Conservation (phyloP, 2,329 filamentous ascomycete species). For the Claviceps cyperi region DNA sequence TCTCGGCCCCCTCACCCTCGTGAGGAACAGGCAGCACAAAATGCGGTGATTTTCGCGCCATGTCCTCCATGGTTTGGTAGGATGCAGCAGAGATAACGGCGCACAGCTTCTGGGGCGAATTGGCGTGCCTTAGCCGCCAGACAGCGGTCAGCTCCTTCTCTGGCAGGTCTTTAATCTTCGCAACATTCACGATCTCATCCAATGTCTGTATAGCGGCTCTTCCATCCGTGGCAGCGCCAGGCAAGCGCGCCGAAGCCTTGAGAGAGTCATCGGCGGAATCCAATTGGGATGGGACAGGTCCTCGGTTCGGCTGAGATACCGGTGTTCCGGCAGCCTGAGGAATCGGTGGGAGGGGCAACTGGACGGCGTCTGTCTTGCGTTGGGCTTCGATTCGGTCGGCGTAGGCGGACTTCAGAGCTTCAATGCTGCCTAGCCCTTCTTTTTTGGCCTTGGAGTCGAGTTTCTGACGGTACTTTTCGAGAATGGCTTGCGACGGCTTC, state of each 20-base stretch:
- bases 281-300: constrained; percentile 13
- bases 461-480: constrained; percentile 80
- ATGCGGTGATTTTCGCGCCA: constrained; percentile 63
- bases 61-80: constrained; percentile 57
- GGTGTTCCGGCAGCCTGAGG: constrained; percentile 23
- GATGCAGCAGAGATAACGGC: constrained; percentile 61
- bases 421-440: constrained; percentile 55
- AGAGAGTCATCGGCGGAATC: constrained; percentile 12
- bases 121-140: constrained; percentile 79
- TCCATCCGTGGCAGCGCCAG: not conserved
- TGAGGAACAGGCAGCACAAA: constrained; percentile 83
- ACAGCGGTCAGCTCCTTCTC: constrained; percentile 71
- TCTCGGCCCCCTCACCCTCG: constrained; percentile 58
- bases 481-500: constrained; percentile 47
- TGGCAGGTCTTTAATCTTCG: constrained; percentile 60
- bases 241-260: not conserved
- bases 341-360: constrained; percentile 22
- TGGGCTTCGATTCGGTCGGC: constrained; percentile 66
- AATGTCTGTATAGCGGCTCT: constrained; percentile 27
- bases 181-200: constrained; percentile 53
- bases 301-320: constrained; percentile 21
- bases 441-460: constrained; percentile 67
- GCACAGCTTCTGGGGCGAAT: constrained; percentile 61
- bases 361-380: constrained; percentile 49
- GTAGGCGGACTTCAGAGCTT: constrained; percentile 69